Base-by-base conservation (phyloP, 441 rosid species). In the Erodium moschatum region DNA sequence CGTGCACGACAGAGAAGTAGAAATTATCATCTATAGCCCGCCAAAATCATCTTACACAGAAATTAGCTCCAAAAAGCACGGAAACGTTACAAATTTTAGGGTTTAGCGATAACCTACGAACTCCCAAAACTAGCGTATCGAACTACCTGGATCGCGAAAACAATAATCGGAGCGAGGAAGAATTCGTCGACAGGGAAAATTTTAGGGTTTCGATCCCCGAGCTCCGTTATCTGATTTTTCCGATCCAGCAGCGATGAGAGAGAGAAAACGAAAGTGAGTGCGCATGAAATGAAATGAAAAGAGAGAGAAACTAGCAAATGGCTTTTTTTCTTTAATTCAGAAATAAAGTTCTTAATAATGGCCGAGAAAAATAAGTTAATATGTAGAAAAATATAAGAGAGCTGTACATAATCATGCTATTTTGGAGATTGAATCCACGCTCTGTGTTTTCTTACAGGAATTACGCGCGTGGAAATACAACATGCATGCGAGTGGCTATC, bases 161-260 rank as follows among this genome's bases (percentile, higher is more conserved):
- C 16, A 19, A 21, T 35, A 65, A 12, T 15, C 38, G n/a, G 18
- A 33, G 11, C 18, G 33, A 16, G 7, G 56, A 2, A 12, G 67
- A 64, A 48, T 24, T 66, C 58, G 38, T 18, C 58, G 64, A 2
- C 21, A 31, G 62, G 50, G 18, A 29, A 68, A 50, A 44, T 40
- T 40, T 74, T 61, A 75, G 81, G 81, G 78, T 68, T 81, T 62
- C 67, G 81, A 82, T 77, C 83, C 71, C 68, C 66, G 42, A 66
- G 60, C 44, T 54, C 46, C 56, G 52, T 52, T 5, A 12, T 15
- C 42, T 15, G 24, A 35, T 6, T 66, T 48, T 5, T 64, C 58
- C 58, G 77, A 82, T 79, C 77, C 72, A 74, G 66, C 21, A 64
- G 69, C 16, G 73, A 68, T n/a, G n/a, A n/a, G 65, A 73, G 68